Conservation (phyloP, 768 basidiomycete genomes). For the Calvatia gigantea region DNA sequence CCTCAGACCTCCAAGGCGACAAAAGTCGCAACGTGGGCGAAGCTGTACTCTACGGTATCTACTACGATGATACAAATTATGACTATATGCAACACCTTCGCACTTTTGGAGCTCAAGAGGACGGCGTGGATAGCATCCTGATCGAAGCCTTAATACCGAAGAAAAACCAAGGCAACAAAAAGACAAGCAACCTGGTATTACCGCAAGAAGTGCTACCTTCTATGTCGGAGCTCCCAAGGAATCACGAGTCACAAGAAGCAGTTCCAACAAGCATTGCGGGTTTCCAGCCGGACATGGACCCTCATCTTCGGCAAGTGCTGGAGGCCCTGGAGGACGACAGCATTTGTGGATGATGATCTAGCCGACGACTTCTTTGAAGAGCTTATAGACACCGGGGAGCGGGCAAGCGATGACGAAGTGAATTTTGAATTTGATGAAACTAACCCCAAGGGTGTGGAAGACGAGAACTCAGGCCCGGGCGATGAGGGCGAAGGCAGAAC, state of each 20-base stretch:
- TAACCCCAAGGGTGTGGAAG: constrained; percentile 21
- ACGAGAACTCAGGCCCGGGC: constrained; percentile 10
- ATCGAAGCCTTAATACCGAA: constrained; percentile 65
- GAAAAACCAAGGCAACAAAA: constrained; percentile 26
- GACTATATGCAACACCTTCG: constrained; percentile 99
- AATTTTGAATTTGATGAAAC: constrained; percentile 69
- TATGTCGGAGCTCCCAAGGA: constrained; percentile 65
- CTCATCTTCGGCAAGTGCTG: constrained; percentile 86
- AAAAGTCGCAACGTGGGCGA: constrained; percentile 68
- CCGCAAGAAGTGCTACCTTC: constrained; percentile 76
- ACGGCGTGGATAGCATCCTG: constrained; percentile 76
- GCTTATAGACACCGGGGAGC: constrained; percentile 70
- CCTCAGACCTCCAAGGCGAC: constrained; percentile 42
- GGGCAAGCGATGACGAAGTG: constrained; percentile 53
- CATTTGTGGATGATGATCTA: constrained; percentile 77
- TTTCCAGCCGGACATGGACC: constrained; percentile 95
- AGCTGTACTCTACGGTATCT: constrained; percentile 85
- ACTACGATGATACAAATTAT: constrained; percentile 94
- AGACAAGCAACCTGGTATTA: constrained; percentile 51
- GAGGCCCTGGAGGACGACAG: constrained; percentile 96
- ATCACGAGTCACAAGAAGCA: constrained; percentile 72
- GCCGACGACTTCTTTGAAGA: constrained; percentile 77
- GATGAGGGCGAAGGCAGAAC: constrained; percentile 25
- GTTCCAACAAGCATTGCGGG: constrained; percentile 83
- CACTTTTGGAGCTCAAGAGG: constrained; percentile 69